A percentile compares a stretch with the other conserved stretches of the same genome.
Evolutionary conservation across 257 asterid species (phyloP).

Genomic region (Capsicum pubescens): DNA sequence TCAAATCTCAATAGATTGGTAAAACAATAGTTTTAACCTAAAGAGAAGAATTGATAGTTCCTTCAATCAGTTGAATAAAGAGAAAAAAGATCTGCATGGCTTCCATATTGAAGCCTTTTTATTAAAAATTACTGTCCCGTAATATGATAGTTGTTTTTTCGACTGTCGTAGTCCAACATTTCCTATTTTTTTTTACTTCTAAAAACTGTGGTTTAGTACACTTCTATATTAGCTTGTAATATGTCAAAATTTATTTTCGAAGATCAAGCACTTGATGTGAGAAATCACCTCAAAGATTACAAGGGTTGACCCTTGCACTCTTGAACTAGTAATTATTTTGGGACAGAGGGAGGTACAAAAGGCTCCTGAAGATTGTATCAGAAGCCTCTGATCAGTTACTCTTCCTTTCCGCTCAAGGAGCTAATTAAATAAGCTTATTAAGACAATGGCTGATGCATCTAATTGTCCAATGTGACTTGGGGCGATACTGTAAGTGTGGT

Average conservation of each 20-base stretch:
- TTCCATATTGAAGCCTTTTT: background rate
- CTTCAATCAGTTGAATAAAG: conserved; percentile 1
- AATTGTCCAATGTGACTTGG: background rate
- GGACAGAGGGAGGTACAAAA: background rate
- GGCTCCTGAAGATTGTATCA: conserved; percentile 4
- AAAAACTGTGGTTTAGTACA: background rate
- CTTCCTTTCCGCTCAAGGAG: background rate
- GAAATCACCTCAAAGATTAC: conserved; percentile 12
- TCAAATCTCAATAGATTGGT: background rate
- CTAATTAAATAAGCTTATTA: conserved; percentile 1
- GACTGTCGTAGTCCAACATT: background rate
- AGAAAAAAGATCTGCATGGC: background rate
- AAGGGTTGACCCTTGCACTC: background rate
- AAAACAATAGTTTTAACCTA: background rate
- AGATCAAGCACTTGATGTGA: background rate
- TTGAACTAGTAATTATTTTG: background rate
- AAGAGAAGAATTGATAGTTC: background rate
- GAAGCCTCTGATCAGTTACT: background rate
- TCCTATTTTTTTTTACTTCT: background rate
- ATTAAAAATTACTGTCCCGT: background rate
- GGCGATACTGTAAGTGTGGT: background rate
- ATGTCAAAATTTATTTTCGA: background rate
- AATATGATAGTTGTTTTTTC: background rate
- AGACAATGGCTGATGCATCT: background rate
- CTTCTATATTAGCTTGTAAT: background rate